phyloP scores from a whole-genome alignment of 2,329 filamentous ascomycete species.

The Penicillium sp. region DNA sequence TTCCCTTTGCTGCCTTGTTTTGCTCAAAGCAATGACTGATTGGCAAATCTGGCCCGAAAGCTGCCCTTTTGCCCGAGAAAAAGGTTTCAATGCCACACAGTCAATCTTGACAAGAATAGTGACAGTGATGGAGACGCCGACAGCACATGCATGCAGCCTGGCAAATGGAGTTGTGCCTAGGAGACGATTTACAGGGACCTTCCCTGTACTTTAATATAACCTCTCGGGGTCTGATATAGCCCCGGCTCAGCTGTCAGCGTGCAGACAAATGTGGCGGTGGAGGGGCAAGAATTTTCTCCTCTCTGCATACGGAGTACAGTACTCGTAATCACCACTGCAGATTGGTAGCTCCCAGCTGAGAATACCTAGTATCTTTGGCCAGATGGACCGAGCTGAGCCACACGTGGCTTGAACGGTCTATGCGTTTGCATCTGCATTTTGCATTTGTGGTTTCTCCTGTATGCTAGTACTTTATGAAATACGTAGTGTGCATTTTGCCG shows the following conservation, averaged over 20 bases:
- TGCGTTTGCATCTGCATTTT: constrained; percentile 2
- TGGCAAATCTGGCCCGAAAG: background rate
- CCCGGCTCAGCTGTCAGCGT: constrained; percentile 5
- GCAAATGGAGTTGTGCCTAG: constrained; percentile 1
- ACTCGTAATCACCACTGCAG: background rate
- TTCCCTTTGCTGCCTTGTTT: background rate
- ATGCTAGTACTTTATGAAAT: background rate
- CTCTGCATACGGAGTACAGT: background rate
- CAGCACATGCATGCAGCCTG: background rate
- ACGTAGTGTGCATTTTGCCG: background rate
- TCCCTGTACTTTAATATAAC: constrained; percentile 15
- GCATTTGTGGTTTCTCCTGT: background rate
- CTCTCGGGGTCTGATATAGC: background rate
- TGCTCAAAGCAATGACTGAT: background rate
- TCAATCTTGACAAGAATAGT: background rate
- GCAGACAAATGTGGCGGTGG: constrained; percentile 16
- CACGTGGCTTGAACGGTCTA: background rate
- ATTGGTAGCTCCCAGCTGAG: background rate
- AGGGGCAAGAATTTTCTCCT: background rate
- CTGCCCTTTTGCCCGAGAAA: background rate
- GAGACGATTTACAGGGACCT: constrained; percentile 9
- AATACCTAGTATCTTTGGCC: background rate
- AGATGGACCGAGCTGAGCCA: background rate
- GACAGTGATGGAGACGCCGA: background rate
- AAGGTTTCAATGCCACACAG: background rate